Base-by-base conservation (phyloP, 2,329 filamentous ascomycete species). In the Ceratocystis alfenasii region DNA sequence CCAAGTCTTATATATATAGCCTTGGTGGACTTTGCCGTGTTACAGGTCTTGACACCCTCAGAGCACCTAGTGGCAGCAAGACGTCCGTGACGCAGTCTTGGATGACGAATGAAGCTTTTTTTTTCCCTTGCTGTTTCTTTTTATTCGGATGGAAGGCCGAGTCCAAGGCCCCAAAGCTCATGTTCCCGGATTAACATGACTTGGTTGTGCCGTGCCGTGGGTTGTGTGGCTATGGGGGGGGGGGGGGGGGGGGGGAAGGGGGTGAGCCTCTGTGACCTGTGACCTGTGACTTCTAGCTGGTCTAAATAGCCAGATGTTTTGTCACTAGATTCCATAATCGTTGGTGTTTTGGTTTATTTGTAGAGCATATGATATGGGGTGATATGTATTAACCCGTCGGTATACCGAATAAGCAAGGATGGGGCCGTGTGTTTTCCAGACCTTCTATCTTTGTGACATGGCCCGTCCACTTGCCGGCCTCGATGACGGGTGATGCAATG, bases 101-200 rank as follows among this genome's bases (percentile, higher is more conserved):
- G 46, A 48, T 63, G 25, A 44, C 20, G 50, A 44, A 50, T 48
- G 30, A 17, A 60, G 33, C 50, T 45, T 57, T 25, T 46, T 33
- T n/a, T 57, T 41, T 61, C 28, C 62, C 36, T 53, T 28, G 64
- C 65, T 69, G 8, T 33, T 65, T 65, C 22, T 28, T 30, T 50
- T 57, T 57, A 28, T 57, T 57, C 53, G 6, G 25, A 57, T 15
- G 53, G 53, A 28, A 3, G 25, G 10, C 53, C 53, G 53, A 30
- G 53, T 30, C 20, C 22, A 33, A 57, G 53, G 2, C 22, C 20
- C 33, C 33, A 36, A 30, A 30, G 53, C 12, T 33, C 33, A 10
- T 12, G 33, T 36, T 36, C 33, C 20, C 53, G 28, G 25, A 22
- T 57, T 57, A 57, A 57, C 53, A 22, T 57, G 53, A 28, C 53